These are phyloP conservation scores for Aspergillus jensenii DNA, from an alignment of 2,329 filamentous ascomycete species.

Conservation along the genomic window DNA sequence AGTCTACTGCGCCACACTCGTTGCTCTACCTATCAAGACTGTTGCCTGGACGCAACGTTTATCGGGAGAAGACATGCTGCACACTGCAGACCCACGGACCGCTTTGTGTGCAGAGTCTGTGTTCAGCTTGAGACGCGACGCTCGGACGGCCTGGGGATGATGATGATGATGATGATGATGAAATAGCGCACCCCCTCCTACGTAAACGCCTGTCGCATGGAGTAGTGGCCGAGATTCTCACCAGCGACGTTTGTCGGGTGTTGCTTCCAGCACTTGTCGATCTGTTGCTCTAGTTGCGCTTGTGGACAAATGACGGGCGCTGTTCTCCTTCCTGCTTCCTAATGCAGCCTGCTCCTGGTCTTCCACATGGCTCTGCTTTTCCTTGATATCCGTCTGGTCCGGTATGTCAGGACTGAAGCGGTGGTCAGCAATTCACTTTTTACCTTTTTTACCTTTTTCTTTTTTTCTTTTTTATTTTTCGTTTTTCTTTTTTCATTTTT, in stretches of 20 bases:
- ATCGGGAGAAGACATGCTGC: conserved; percentile 26
- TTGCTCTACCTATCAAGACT: conserved; percentile 15
- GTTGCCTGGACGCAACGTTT: conserved; percentile 11
- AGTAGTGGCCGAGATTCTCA: neutral
- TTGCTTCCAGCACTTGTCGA: conserved; percentile 19
- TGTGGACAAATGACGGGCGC: conserved; percentile 8
- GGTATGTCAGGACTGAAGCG: neutral
- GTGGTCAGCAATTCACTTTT: conserved; percentile 4
- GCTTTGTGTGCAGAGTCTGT: conserved; percentile 19
- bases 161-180: neutral
- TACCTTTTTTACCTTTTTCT: neutral
- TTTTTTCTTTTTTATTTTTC: neutral
- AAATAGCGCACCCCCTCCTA: neutral
- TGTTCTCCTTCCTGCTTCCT: too few species aligned
- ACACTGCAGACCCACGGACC: conserved; percentile 26
- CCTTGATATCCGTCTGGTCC: conserved; percentile 15
- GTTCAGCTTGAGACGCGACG: conserved; percentile 5
- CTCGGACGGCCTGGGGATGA: conserved; percentile 15
- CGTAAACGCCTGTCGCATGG: too few species aligned
- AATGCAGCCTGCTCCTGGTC: neutral
- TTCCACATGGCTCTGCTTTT: conserved; percentile 22
- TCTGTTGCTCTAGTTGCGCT: conserved; percentile 9
- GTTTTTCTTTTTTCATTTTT: neutral
- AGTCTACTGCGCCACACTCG: conserved; percentile 7
- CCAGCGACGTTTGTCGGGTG: conserved; percentile 17